A percentile compares a stretch with the other conserved stretches of the same genome.
Conservation (phyloP, 2,329 filamentous ascomycete species). For the Aspergillus fischeri region DNA sequence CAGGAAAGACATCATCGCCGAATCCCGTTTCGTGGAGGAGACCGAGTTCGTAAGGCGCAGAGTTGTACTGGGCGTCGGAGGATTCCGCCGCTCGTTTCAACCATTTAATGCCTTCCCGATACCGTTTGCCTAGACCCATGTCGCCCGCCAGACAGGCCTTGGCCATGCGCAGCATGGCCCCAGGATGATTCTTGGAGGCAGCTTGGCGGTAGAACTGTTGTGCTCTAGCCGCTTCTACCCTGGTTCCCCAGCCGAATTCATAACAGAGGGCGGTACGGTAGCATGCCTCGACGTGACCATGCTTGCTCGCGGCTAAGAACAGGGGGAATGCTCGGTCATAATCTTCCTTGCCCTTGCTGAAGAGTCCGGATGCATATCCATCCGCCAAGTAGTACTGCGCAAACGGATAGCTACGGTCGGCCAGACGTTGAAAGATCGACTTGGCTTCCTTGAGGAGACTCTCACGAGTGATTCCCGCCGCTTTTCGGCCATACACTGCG, state of each 20-base stretch:
- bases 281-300: constrained; percentile 92
- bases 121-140: constrained; percentile 75
- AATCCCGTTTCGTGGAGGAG: constrained; percentile 88
- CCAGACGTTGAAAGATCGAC: constrained; percentile 78
- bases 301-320: constrained; percentile 90
- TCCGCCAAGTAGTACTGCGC: constrained; percentile 97
- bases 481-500: constrained; percentile 17
- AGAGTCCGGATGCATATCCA: constrained; percentile 88
- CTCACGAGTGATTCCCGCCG: constrained; percentile 48
- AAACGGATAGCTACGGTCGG: constrained; percentile 88
- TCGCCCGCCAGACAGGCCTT: constrained; percentile 87
- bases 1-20: constrained; percentile 88
- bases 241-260: constrained; percentile 96
- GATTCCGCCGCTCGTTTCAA: constrained; percentile 87
- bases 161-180: constrained; percentile 87
- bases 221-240: constrained; percentile 84
- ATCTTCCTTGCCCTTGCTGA: constrained; percentile 91
- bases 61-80: constrained; percentile 87
- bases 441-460: constrained; percentile 82
- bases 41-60: constrained; percentile 85
- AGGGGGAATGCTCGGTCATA: constrained; percentile 87
- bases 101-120: constrained; percentile 93
- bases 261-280: constrained; percentile 93
- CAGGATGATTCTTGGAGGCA: constrained; percentile 90
- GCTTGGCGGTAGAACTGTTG: constrained; percentile 89